These are phyloP conservation scores for Lagerstroemia speciosa DNA, from an alignment of 345 rosid species.

Conservation along the genomic window DNA sequence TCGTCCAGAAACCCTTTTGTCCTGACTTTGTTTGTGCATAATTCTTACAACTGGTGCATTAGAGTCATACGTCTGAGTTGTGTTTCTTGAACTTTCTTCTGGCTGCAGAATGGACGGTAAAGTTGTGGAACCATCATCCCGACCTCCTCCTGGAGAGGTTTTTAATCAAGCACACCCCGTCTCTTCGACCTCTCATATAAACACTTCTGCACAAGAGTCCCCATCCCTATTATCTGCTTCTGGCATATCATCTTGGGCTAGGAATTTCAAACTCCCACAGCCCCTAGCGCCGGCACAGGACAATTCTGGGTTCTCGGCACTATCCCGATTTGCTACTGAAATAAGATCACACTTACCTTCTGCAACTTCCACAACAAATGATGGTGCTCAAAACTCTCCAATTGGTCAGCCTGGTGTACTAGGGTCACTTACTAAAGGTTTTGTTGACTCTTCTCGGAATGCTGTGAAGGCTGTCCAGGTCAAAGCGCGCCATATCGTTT, in stretches of 20 bases:
- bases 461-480: conserved; percentile 91
- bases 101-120: conserved; percentile 36
- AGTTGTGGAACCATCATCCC: conserved; percentile 27
- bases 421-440: conserved; percentile 62
- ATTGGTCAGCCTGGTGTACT: conserved; percentile 41
- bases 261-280: conserved; percentile 52
- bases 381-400: conserved; percentile 27
- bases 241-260: conserved; percentile 69
- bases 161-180: conserved; percentile 12
- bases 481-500: conserved; percentile 89
- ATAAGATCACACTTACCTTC: conserved; percentile 53
- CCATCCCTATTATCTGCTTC: conserved; percentile 54
- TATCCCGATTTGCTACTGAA: conserved; percentile 70
- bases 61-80: not conserved
- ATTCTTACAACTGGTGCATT: not conserved
- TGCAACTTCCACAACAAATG: conserved; percentile 29
- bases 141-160: conserved; percentile 18
- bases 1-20: too few species aligned
- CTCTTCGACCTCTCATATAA: conserved; percentile 14
- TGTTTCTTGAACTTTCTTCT: not conserved
- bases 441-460: conserved; percentile 73
- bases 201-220: conserved; percentile 35
- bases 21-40: not conserved
- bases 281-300: conserved; percentile 25
- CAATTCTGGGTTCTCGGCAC: conserved; percentile 45